Conservation (phyloP, 2,329 filamentous ascomycete genomes). For the Aaosphaeria arxii region DNA sequence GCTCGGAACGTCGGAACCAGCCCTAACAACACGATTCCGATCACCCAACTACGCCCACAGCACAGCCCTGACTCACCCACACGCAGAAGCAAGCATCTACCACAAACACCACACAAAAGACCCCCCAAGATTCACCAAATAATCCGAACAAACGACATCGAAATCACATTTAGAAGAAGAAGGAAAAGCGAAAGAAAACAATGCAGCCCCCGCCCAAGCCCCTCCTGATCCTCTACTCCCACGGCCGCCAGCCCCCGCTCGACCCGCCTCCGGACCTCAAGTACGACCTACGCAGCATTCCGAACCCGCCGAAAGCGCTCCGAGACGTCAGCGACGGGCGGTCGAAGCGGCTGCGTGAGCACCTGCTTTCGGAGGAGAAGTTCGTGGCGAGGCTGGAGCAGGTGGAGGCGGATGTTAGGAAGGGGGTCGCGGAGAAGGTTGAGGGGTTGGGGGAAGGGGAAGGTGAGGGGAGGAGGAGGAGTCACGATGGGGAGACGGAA, state of each 20-base stretch:
- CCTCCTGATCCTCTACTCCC: constrained; percentile 12
- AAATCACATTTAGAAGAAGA: too few species aligned
- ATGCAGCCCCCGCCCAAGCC: not conserved
- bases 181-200: not conserved
- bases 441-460: not conserved
- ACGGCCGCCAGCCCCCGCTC: constrained; percentile 11
- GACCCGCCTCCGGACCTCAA: constrained; percentile 13
- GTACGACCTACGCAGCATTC: constrained; percentile 13
- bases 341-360: constrained; percentile 13
- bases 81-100: too few species aligned
- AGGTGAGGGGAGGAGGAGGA: not conserved
- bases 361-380: constrained; percentile 10
- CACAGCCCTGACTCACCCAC: too few species aligned
- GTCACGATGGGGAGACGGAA: not conserved
- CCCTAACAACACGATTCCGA: too few species aligned
- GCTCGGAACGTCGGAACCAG: too few species aligned
- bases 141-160: too few species aligned
- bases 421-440: constrained; percentile 5
- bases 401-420: constrained; percentile 8
- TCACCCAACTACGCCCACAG: too few species aligned
- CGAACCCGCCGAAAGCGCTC: constrained; percentile 13
- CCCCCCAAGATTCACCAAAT: too few species aligned
- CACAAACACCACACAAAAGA: too few species aligned
- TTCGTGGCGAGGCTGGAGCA: constrained; percentile 6
- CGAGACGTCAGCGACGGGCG: constrained; percentile 11